Evolutionary conservation across 768 basidiomycete species (phyloP).

Genomic region (Pluteus cervinus): DNA sequence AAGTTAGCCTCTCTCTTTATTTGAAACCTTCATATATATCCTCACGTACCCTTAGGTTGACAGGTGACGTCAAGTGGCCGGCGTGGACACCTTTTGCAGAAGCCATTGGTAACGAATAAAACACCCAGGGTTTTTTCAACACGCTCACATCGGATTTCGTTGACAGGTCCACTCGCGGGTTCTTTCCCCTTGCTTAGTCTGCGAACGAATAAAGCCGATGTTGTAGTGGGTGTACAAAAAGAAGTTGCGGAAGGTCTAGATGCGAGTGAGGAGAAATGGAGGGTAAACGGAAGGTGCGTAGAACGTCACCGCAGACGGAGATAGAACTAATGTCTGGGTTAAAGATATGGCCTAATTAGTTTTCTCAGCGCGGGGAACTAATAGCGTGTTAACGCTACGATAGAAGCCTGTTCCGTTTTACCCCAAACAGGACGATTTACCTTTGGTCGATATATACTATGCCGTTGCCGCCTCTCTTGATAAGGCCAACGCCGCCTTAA

Average conservation of each 20-base stretch:
- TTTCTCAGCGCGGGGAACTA: no score
- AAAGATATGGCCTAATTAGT: no score
- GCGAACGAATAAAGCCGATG: constrained; percentile 94
- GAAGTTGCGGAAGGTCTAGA: constrained; percentile 68
- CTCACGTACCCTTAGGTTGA: constrained; percentile 49
- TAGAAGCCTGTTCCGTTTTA: no score
- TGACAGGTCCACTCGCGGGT: constrained; percentile 67
- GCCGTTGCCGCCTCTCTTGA: no score
- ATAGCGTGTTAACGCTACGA: no score
- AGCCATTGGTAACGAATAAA: constrained; percentile 56
- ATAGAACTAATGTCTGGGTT: no score
- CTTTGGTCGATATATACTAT: no score
- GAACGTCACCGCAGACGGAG: background rate
- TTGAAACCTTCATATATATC: background rate
- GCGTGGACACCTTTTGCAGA: constrained; percentile 66
- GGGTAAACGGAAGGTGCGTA: constrained; percentile 71
- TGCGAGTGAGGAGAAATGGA: constrained; percentile 62
- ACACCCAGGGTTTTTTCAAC: no score
- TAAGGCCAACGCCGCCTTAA: no score
- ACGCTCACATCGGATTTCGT: constrained; percentile 8
- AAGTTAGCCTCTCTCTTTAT: constrained; percentile 47
- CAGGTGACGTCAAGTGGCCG: constrained; percentile 87
- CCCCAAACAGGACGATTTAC: no score
- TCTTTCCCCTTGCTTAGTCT: constrained; percentile 79
- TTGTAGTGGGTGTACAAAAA: constrained; percentile 74